Conservation (phyloP, 345 rosid genomes). For the Linum usitatissimum region DNA sequence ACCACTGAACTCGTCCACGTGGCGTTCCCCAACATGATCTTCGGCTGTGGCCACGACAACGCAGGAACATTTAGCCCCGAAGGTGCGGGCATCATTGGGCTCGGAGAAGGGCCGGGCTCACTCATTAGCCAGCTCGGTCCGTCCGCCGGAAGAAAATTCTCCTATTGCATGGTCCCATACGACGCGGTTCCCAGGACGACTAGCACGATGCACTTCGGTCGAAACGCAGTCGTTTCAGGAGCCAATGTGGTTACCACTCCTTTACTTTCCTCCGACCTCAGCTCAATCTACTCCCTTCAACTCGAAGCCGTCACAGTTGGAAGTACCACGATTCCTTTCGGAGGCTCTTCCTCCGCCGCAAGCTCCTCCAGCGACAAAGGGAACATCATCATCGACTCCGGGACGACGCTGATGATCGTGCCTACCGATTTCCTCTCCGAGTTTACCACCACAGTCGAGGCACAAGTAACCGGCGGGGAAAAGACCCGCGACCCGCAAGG, state of each 20-base stretch:
- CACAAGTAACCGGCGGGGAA: background rate
- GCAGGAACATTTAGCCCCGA: too few species aligned
- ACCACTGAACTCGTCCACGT: too few species aligned
- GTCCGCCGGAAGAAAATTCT: constrained; percentile 5
- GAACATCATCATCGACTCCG: background rate
- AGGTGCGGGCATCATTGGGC: background rate
- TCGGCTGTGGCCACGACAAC: too few species aligned
- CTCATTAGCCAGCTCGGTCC: background rate
- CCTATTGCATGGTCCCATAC: constrained; percentile 11
- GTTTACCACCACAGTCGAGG: background rate
- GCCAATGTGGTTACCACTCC: background rate
- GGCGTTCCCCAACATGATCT: too few species aligned
- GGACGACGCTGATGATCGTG: background rate
- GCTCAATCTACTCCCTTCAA: background rate
- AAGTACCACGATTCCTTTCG: background rate
- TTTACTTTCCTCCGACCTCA: background rate
- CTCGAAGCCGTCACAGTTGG: constrained; percentile 3
- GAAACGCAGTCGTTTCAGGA: background rate
- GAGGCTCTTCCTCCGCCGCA: too few species aligned
- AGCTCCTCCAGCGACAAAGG: too few species aligned
- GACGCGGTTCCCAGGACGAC: background rate
- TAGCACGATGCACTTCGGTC: constrained; percentile 5
- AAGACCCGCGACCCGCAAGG: background rate
- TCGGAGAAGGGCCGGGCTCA: constrained; percentile 2
- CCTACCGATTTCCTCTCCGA: background rate